Conservation (phyloP, 1,284 basidiomycete species). For the Microbotryomycetes sp. region DNA sequence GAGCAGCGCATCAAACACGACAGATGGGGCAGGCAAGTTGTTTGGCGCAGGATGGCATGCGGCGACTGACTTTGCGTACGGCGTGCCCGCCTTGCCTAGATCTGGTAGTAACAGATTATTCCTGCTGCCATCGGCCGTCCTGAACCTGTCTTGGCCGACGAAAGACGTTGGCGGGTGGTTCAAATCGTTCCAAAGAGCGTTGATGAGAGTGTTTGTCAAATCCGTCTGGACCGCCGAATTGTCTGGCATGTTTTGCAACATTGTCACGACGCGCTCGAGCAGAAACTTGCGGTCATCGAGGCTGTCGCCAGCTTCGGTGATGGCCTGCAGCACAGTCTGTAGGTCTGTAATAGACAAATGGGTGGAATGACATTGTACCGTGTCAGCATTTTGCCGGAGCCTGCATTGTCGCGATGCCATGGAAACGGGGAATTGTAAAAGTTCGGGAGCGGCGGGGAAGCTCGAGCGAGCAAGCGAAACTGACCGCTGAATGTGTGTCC, state of each 20-base stretch:
- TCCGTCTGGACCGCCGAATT: neutral
- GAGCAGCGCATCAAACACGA: slow-evolving; percentile 68
- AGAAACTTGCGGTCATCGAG: slow-evolving; percentile 27
- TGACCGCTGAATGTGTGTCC: neutral
- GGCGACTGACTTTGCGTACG: slow-evolving; percentile 29
- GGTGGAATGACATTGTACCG: too few relatives aligned
- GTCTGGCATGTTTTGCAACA: slow-evolving; percentile 1
- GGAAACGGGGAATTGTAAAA: too few relatives aligned
- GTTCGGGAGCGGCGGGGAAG: too few relatives aligned
- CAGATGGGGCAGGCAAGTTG: slow-evolving; percentile 60
- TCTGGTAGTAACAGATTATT: slow-evolving; percentile 25
- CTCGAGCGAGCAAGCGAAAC: neutral
- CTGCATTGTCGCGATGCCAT: too few relatives aligned
- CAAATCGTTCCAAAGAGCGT: slow-evolving; percentile 24
- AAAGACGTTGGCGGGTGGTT: slow-evolving; percentile 16
- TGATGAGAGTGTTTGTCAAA: slow-evolving; percentile 1
- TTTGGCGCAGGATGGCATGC: slow-evolving; percentile 21
- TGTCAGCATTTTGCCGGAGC: too few relatives aligned
- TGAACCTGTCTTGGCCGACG: slow-evolving; percentile 20
- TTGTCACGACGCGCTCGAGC: slow-evolving; percentile 17
- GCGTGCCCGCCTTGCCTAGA: slow-evolving; percentile 22
- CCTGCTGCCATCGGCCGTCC: slow-evolving; percentile 22
- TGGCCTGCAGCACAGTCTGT: neutral
- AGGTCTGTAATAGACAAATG: neutral
- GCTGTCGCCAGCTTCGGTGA: neutral